A percentile compares a stretch with the other conserved stretches of the same genome.
phyloP scores from a whole-genome alignment of 148 eudicot genomes.

The Rhododendron kiyosumense region DNA sequence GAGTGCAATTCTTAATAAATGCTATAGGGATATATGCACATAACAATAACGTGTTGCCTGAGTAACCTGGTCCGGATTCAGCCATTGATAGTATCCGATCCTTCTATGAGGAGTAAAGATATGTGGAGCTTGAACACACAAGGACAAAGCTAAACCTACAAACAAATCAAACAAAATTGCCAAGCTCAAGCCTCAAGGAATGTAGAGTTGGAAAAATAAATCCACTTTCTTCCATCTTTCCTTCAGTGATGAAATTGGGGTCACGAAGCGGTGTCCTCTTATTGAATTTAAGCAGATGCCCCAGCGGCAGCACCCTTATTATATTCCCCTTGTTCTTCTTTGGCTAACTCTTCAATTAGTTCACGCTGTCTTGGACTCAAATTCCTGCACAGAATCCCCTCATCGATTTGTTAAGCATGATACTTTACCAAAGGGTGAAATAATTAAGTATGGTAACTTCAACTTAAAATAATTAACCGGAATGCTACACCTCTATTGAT shows the following conservation, averaged over 20 bases:
- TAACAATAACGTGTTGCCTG: not conserved
- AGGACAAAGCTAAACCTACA: not conserved
- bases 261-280: not conserved
- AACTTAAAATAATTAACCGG: not conserved
- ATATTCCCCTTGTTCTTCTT: constrained; percentile 71
- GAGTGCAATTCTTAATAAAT: not conserved
- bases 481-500: not conserved
- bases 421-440: no score
- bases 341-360: constrained; percentile 80
- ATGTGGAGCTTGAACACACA: not conserved
- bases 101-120: not conserved
- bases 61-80: not conserved
- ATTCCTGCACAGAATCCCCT: constrained; percentile 35
- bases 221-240: not conserved
- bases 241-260: not conserved
- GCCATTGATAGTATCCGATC: not conserved
- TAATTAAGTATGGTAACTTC: not conserved
- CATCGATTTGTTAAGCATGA: not conserved
- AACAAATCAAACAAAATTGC: constrained; percentile 10
- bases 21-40: constrained; percentile 3
- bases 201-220: not conserved
- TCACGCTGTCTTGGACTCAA: constrained; percentile 79
- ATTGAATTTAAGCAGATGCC: constrained; percentile 40
- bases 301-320: constrained; percentile 69
- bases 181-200: constrained; percentile 10